phyloP scores from a whole-genome alignment of 192 early-diverging fungal genomes.

The Backusella liffmaniae region DNA sequence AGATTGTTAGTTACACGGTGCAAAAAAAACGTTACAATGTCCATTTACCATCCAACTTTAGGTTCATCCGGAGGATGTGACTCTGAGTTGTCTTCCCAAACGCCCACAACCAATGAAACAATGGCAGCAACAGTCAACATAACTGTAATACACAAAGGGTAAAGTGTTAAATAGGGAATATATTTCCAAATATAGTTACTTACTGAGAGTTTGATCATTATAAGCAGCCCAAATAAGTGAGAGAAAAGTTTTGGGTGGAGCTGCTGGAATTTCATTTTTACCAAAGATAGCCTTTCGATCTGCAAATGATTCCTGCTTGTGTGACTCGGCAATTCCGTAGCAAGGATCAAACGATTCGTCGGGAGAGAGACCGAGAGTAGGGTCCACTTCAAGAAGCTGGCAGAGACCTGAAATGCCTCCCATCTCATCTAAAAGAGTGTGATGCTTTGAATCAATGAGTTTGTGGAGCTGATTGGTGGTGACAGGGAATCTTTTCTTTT shows the following conservation, averaged over 20 bases:
- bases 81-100: slow-evolving; percentile 77
- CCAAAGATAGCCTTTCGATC: slow-evolving; percentile 45
- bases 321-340: slow-evolving; percentile 12
- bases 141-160: slow-evolving; percentile 36
- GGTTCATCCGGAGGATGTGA: slow-evolving; percentile 65
- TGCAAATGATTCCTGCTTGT: slow-evolving; percentile 27
- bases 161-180: not conserved
- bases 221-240: slow-evolving; percentile 58
- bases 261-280: slow-evolving; percentile 56
- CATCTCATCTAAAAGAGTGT: slow-evolving; percentile 48
- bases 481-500: slow-evolving; percentile 2
- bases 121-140: slow-evolving; percentile 76
- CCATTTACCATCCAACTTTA: slow-evolving; percentile 70
- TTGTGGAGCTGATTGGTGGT: slow-evolving; percentile 10
- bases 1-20: not conserved
- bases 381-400: slow-evolving; percentile 60
- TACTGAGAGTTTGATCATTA: slow-evolving; percentile 70
- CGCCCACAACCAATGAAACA: slow-evolving; percentile 80
- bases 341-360: slow-evolving; percentile 41
- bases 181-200: not conserved
- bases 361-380: slow-evolving; percentile 53
- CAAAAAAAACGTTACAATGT: not conserved
- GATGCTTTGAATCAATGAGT: slow-evolving; percentile 68
- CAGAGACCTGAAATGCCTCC: slow-evolving; percentile 61
- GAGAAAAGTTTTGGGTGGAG: slow-evolving; percentile 51